Evolutionary conservation across 495 filamentous ascomycete genomes (phyloP), one percentile per base, ranked within the genome.

Genomic region (Choiromyces venosus): DNA sequence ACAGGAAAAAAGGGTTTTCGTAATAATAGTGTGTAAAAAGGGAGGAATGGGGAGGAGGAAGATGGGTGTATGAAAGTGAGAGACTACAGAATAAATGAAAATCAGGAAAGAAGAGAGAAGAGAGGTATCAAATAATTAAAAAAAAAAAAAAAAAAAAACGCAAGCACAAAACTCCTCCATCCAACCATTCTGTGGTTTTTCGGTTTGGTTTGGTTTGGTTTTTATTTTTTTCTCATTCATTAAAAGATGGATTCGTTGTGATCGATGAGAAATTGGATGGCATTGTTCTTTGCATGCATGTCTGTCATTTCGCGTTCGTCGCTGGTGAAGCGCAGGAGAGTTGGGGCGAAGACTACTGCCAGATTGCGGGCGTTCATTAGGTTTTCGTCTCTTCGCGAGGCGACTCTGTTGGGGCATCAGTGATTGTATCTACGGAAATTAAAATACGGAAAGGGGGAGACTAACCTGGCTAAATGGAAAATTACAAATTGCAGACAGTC

Each of bases 311-410:
- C 96, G 71, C 93, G 89, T 75, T 96, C 92, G 75, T 97, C 84
- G 74, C 89, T 93, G 80, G 89, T 85, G 36, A 96, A 93, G 68
- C 95, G 87, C 91, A 99, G 95, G 73, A 99, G 93, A 10, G 96
- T 99, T 36, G 96, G 96, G 37, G 96, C 96, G 79, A 99, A 99
- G 37, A 99, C 96, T 71, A 99, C 96, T 7, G 96, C 93, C 46
- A 98, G 85, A 78, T 99, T 99, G 81, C 92, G 89, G 44, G 94
- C 91, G 29, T 92, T 95, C 96, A 99, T 99, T 82, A 88, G 72
- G 80, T 99, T 99, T 79, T 95, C 91, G 21, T 86, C 85, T 80
- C 94, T 90, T 72, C 91, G 88, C 66, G 88, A 86, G 39, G 96
- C 92, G 35, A 99, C 96, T 42, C 94, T 89, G 69, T 64, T 37